A percentile compares a stretch with the other conserved stretches of the same genome.
Evolutionary conservation across 2,329 filamentous ascomycete species (phyloP).

Genomic region (Colletotrichum lindemuthianum): DNA sequence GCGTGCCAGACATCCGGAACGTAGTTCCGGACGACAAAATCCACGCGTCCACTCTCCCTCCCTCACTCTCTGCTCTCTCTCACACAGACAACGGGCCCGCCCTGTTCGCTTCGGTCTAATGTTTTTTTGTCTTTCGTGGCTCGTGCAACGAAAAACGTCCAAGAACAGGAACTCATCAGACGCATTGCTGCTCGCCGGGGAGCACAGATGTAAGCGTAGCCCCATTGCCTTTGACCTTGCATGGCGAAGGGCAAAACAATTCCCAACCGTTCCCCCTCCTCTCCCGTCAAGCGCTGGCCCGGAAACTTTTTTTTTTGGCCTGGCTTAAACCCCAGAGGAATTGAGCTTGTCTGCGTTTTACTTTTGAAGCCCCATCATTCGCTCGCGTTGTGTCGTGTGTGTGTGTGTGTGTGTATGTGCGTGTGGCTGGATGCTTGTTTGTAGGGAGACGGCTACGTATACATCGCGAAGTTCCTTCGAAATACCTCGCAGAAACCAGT

Average conservation of each 20-base stretch:
- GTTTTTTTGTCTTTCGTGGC: background rate
- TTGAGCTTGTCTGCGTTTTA: conserved; percentile 7
- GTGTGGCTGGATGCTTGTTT: conserved; percentile 1
- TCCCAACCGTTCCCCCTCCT: conserved; percentile 11
- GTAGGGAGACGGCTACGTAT: too few species aligned
- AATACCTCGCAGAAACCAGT: conserved; percentile 23
- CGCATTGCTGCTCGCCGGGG: conserved; percentile 16
- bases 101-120: background rate
- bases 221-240: conserved; percentile 20
- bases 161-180: conserved; percentile 23
- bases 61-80: background rate
- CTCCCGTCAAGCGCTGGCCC: too few species aligned
- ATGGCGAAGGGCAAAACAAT: background rate
- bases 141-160: conserved; percentile 21
- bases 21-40: too few species aligned
- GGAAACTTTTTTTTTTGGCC: background rate
- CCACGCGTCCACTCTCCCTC: background rate
- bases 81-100: background rate
- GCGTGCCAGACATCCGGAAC: conserved; percentile 6
- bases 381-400: background rate
- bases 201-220: conserved; percentile 24
- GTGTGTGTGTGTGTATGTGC: background rate
- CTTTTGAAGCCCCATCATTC: too few species aligned
- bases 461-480: background rate
- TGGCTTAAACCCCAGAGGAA: background rate